Evolutionary conservation across 2,329 filamentous ascomycete genomes (phyloP).

Genomic region (Clonostachys rhizophaga): DNA sequence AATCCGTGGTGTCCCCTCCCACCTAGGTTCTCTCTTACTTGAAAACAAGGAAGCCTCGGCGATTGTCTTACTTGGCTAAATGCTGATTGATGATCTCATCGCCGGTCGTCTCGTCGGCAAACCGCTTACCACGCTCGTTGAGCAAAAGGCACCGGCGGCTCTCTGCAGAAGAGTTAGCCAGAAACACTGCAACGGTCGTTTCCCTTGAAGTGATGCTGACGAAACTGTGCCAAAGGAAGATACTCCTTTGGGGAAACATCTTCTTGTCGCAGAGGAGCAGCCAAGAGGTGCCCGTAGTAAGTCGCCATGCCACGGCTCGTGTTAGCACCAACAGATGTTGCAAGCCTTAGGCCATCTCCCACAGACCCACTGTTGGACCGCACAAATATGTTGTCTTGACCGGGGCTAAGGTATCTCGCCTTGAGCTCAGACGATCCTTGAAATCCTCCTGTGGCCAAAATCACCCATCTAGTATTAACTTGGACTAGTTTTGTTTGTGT

Average conservation of each 20-base stretch:
- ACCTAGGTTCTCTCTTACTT: neutral
- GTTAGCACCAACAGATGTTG: neutral
- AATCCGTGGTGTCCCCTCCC: neutral
- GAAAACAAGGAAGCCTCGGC: neutral
- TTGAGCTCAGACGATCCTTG: neutral
- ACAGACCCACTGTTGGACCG: neutral
- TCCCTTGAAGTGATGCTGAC: neutral
- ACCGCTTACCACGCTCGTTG: constrained; percentile 1
- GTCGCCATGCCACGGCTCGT: neutral
- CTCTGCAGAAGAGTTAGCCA: neutral
- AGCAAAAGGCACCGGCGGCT: neutral
- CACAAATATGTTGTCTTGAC: constrained; percentile 1
- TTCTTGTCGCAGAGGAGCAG: neutral
- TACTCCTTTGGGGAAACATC: neutral
- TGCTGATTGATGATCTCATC: constrained; percentile 2
- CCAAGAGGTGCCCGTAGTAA: constrained; percentile 1
- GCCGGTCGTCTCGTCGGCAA: constrained; percentile 1
- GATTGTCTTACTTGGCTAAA: neutral
- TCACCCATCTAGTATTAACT: neutral
- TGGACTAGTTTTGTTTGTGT: neutral
- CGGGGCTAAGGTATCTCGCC: neutral
- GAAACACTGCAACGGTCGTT: neutral
- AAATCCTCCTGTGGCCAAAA: constrained; percentile 1
- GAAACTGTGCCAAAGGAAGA: neutral
- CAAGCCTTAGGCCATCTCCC: constrained; percentile 1